Evolutionary conservation across 73 alveolate species (phyloP), one percentile per base, ranked within the genome.

Genomic region (Paramecium octaurelia): DNA sequence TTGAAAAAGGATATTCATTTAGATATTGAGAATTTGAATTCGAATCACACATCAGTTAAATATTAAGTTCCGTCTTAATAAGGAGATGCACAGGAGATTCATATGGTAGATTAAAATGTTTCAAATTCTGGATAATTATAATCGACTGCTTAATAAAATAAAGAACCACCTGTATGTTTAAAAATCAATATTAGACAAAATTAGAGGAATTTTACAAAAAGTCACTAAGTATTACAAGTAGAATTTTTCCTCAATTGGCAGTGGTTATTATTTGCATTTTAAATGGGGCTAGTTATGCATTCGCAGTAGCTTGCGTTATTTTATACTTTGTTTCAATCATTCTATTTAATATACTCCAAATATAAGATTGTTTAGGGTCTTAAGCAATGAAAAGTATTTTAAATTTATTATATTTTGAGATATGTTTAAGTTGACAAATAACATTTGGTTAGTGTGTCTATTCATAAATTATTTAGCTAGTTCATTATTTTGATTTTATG

Each of bases 1-100:
- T 64, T 64, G 54, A 64, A 64, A 34, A 64, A 64, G 84, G 84
- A 64, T 27, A 34, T 64, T 64, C 84, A 64, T 64, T 64, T 27
- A 31, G 84, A 64, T 12, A 14, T 31, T 8, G 84, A 27, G 84
- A 64, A 64, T 64, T 64, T 64, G 84, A 64, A 64, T 64, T 64
- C 84, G 84, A 64, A 64, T 64, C 42, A 27, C 27, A 24, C 84
- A 27, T 64, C 42, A 27, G 69, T 54, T 54, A 64, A 64, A 64
- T 64, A 64, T 64, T 27, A 27, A 64, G 27, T 64, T 31, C 84
- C 84, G 16, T 64, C 69, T 18, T 54, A 54, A 54, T 54, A 54
- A 54, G 69, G 35, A 7, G 69, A 54, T 54, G 69, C 69, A 54
- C n/a, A 54, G 21, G 69, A 54, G 29, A 54, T 54, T 54, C 69